Conservation (phyloP, 495 filamentous ascomycete species). For the Penicillium robsamsonii region DNA sequence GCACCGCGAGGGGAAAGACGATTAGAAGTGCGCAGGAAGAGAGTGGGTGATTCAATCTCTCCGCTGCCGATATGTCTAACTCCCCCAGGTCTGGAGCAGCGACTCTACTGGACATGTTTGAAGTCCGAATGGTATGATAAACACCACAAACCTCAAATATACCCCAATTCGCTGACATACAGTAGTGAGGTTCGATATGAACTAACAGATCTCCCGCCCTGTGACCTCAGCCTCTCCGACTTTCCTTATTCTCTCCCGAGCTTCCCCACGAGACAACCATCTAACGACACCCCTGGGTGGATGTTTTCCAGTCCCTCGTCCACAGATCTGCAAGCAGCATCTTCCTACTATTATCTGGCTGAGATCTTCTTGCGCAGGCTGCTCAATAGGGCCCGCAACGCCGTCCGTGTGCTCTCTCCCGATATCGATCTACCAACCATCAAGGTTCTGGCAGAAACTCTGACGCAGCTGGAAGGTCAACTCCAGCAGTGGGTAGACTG, state of each 20-base stretch:
- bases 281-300: constrained; percentile 14
- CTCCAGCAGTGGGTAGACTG: constrained; percentile 38
- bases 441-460: constrained; percentile 26
- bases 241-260: constrained; percentile 35
- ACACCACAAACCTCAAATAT: constrained; percentile 1
- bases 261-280: constrained; percentile 25
- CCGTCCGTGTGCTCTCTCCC: constrained; percentile 32
- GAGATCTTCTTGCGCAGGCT: constrained; percentile 40
- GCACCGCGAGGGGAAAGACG: constrained; percentile 25
- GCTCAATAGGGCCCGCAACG: constrained; percentile 38
- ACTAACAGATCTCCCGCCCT: constrained; percentile 29
- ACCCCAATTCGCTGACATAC: not conserved
- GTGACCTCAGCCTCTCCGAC: constrained; percentile 33
- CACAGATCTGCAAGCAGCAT: constrained; percentile 28
- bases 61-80: constrained; percentile 9
- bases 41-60: constrained; percentile 20
- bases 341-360: constrained; percentile 41
- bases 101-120: constrained; percentile 42
- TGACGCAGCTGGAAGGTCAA: constrained; percentile 34
- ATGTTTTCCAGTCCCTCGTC: constrained; percentile 22
- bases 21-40: constrained; percentile 35
- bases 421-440: constrained; percentile 27
- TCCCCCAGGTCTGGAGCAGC: constrained; percentile 31
- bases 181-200: constrained; percentile 38
- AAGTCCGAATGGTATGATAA: constrained; percentile 35